A percentile compares a stretch with the other conserved stretches of the same genome.
Evolutionary conservation across 106 monocot genomes (phyloP).

Genomic region (Dendrobium nobile): DNA sequence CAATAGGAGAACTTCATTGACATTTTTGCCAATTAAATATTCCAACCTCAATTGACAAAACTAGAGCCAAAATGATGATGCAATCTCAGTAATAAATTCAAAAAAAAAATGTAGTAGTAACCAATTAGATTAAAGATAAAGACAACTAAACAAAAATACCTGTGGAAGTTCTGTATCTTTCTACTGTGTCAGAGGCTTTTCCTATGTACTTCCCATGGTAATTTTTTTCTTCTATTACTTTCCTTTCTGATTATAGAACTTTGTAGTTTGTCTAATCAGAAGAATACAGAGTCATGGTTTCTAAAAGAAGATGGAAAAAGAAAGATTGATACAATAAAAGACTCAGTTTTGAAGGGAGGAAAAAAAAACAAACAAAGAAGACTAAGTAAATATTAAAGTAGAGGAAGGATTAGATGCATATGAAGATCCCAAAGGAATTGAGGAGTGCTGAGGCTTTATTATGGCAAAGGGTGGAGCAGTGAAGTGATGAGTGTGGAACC

Average conservation of each 20-base stretch:
- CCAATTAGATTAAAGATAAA: no score
- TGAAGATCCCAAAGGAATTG: background rate
- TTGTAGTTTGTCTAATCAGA: background rate
- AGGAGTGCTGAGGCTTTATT: slow-evolving; percentile 1
- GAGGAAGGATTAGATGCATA: background rate
- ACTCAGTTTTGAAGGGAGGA: background rate
- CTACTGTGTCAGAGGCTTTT: background rate
- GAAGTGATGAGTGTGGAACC: background rate
- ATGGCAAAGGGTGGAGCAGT: background rate
- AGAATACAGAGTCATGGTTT: background rate
- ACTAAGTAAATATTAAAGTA: background rate
- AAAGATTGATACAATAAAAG: background rate
- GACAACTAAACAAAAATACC: no score
- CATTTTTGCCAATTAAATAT: slow-evolving; percentile 25
- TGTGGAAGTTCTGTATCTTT: background rate
- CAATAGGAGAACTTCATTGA: slow-evolving; percentile 51
- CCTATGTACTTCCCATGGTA: background rate
- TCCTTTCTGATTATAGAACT: background rate
- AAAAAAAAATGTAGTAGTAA: background rate
- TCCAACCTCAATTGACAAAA: background rate
- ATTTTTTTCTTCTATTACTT: background rate
- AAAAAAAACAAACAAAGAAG: background rate
- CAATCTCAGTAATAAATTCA: background rate
- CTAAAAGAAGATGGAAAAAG: background rate
- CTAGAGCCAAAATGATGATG: background rate